phyloP scores from a whole-genome alignment of 768 basidiomycete genomes.

The Trametes maxima region DNA sequence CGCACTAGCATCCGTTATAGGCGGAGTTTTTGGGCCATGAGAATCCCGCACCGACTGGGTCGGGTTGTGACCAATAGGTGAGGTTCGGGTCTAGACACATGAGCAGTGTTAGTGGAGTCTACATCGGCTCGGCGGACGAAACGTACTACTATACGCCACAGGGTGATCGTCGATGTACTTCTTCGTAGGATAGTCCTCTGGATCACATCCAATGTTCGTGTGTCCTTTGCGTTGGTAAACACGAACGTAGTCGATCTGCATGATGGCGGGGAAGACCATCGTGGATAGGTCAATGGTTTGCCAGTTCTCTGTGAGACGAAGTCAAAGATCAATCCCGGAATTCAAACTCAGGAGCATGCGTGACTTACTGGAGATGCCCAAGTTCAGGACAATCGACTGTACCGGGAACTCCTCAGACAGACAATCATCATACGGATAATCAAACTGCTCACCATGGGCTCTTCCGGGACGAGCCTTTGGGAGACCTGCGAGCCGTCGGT shows the following conservation, averaged over 20 bases:
- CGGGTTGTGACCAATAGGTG: slow-evolving; percentile 31
- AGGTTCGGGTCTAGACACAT: slow-evolving; percentile 34
- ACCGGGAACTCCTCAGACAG: background rate
- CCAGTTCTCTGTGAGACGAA: slow-evolving; percentile 54
- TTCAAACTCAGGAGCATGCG: background rate
- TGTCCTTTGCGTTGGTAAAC: slow-evolving; percentile 70
- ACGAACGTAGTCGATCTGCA: slow-evolving; percentile 78
- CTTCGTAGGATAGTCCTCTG: slow-evolving; percentile 63
- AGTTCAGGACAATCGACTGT: slow-evolving; percentile 57
- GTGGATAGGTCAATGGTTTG: slow-evolving; percentile 57
- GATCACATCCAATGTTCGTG: slow-evolving; percentile 68
- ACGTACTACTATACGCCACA: slow-evolving; percentile 62
- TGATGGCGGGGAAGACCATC: slow-evolving; percentile 68
- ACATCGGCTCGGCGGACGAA: background rate
- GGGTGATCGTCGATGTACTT: slow-evolving; percentile 59
- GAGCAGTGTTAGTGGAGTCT: background rate
- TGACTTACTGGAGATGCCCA: slow-evolving; percentile 58
- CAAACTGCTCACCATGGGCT: slow-evolving; percentile 44
- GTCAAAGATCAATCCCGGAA: background rate
- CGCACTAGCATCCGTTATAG: slow-evolving; percentile 5
- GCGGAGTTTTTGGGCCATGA: slow-evolving; percentile 37
- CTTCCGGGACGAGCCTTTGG: slow-evolving; percentile 61
- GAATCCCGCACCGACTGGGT: slow-evolving; percentile 33
- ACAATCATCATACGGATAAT: background rate
- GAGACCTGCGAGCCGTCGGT: slow-evolving; percentile 51